Conservation (phyloP, 495 filamentous ascomycete species). For the Polyplosphaeria fusca region DNA sequence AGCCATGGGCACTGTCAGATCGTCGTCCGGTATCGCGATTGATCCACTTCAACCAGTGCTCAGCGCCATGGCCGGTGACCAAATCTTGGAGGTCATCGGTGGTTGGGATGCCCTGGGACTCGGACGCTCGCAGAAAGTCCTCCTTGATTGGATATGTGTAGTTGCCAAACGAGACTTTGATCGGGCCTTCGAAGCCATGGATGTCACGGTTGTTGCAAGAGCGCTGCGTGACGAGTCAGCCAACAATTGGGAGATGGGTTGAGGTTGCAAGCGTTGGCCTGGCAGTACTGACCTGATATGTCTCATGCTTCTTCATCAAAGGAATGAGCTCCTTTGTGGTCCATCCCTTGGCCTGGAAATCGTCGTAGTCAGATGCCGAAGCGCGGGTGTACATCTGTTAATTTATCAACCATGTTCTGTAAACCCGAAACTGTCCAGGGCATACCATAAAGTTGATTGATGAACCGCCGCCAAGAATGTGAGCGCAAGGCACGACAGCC, state of each 20-base stretch:
- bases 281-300: constrained; percentile 55
- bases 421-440: too few species aligned
- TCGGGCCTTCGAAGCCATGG: constrained; percentile 77
- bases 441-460: constrained; percentile 79
- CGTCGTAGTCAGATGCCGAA: constrained; percentile 79
- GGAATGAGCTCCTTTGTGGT: constrained; percentile 73
- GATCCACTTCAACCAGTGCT: constrained; percentile 47
- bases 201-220: constrained; percentile 68
- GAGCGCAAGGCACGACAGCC: constrained; percentile 75
- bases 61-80: constrained; percentile 42
- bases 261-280: not conserved
- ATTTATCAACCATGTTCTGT: not conserved
- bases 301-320: constrained; percentile 79
- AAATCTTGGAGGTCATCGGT: constrained; percentile 45
- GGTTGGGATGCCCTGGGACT: constrained; percentile 70
- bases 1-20: constrained; percentile 65
- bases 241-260: too few species aligned
- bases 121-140: constrained; percentile 75
- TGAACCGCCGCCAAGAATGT: constrained; percentile 73
- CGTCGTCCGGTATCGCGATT: constrained; percentile 59
- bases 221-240: constrained; percentile 40
- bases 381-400: constrained; percentile 77
- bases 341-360: constrained; percentile 80
- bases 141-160: constrained; percentile 53
- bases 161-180: constrained; percentile 81